Conservation (phyloP, 768 basidiomycete genomes). For the Crucibulum laeve region DNA sequence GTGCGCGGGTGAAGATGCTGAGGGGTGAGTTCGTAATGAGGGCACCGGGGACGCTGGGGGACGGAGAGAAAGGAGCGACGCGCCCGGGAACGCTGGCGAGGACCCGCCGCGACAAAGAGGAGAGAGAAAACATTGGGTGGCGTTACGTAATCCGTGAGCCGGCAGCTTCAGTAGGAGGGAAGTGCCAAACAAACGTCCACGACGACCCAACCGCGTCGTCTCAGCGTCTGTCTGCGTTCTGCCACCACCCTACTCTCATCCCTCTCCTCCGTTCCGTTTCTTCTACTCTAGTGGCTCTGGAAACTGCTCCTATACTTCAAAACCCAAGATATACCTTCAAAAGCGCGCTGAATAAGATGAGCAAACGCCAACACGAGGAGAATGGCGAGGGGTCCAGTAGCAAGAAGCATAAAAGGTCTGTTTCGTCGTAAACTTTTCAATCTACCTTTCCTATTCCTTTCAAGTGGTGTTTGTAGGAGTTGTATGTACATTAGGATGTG, state of each 20-base stretch:
- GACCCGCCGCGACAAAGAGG: constrained; percentile 27
- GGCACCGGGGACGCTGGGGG: constrained; percentile 15
- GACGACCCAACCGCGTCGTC: no score
- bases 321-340: background rate
- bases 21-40: constrained; percentile 25
- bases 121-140: constrained; percentile 38
- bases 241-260: no score
- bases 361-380: constrained; percentile 58
- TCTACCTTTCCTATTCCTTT: no score
- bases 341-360: constrained; percentile 35
- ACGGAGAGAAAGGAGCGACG: constrained; percentile 6
- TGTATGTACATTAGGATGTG: no score
- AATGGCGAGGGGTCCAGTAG: constrained; percentile 39
- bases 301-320: background rate
- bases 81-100: constrained; percentile 12
- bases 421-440: constrained; percentile 9
- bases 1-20: constrained; percentile 37
- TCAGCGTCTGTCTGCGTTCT: no score
- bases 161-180: no score
- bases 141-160: background rate
- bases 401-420: constrained; percentile 71
- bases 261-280: no score
- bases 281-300: no score
- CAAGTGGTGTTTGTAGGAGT: no score
- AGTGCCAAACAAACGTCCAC: no score